Base-by-base conservation (phyloP, 2,329 filamentous ascomycete species). In the Paraphoma chrysanthemicola region DNA sequence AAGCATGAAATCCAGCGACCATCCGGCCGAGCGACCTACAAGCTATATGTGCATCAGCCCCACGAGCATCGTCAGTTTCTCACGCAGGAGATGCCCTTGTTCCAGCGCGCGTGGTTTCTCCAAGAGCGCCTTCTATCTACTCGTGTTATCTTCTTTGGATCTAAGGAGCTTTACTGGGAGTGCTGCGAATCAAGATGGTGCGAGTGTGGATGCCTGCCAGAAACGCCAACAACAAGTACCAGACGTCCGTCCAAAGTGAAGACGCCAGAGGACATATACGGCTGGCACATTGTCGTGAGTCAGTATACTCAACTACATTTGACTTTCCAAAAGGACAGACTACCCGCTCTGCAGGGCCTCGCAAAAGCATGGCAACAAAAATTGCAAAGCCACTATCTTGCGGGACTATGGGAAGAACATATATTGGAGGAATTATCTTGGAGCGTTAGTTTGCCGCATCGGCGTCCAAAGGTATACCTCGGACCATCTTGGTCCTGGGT, bases 61-160 rank as follows among this genome's bases (percentile, higher is more conserved):
- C 10, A 10, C 39, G 29, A 47, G 4, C 43, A 47, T 16, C 10
- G 4, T 2, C 5, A 2, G 2, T 47, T 33, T n/a, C 3, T 45
- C 4, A 14, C 18, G 9, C 5, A 14, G 1, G 28, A 8, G 6
- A 28, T 47, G 28, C 54, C 53, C 1, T 38, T 66, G 11, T n/a
- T 58, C 4, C 8, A 14, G 7, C 55, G 63, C 8, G 63, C 41
- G 4, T 63, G 57, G 60, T 58, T 58, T 9, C 38, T 58, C 28
- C 63, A 66, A 44, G 63, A 66, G 33, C 52, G 63, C 3, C n/a
- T 62, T 11, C 51, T 66, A 6, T 56, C 62, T 5, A 44, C 47
- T 11, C 56, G 63, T 10, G 44, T 61, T 9, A 48, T 66, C 3
- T 56, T 62, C 30, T 66, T 62, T 28, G 51, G 38, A 7, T 16